Conservation (phyloP, 495 filamentous ascomycete species). For the Talaromyces proteolyticus region DNA sequence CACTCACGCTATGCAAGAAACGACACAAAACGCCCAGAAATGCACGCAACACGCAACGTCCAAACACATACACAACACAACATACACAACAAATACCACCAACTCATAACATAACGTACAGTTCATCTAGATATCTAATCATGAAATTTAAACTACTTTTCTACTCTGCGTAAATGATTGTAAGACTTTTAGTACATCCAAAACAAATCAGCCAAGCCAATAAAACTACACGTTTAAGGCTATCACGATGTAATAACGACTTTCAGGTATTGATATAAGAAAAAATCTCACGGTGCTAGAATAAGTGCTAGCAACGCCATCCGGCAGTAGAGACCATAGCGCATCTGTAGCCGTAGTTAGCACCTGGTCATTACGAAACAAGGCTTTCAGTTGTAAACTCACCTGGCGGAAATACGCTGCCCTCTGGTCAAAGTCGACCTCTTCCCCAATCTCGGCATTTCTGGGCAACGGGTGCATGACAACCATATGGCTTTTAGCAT, state of each 20-base stretch:
- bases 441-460: slow-evolving; percentile 86
- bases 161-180: neutral
- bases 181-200: slow-evolving; percentile 18
- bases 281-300: slow-evolving; percentile 51
- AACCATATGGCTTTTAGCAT: slow-evolving; percentile 85
- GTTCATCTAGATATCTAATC: too few species aligned
- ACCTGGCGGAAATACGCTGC: slow-evolving; percentile 99
- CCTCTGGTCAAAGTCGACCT: slow-evolving; percentile 94
- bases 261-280: neutral
- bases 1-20: slow-evolving; percentile 7
- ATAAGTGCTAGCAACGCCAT: slow-evolving; percentile 95
- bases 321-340: slow-evolving; percentile 93
- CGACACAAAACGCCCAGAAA: slow-evolving; percentile 15
- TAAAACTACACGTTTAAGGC: slow-evolving; percentile 41
- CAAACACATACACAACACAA: slow-evolving; percentile 16
- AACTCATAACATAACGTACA: slow-evolving; percentile 22
- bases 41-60: slow-evolving; percentile 4
- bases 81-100: slow-evolving; percentile 14
- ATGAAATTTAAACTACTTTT: slow-evolving; percentile 19
- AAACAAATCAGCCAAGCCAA: slow-evolving; percentile 18
- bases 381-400: slow-evolving; percentile 26
- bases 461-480: slow-evolving; percentile 94
- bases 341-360: slow-evolving; percentile 69
- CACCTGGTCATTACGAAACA: slow-evolving; percentile 7
- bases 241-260: slow-evolving; percentile 24